A percentile compares a stretch with the other conserved stretches of the same genome.
Evolutionary conservation across 148 eudicot genomes (phyloP).

Genomic region (Agrostemma githago): DNA sequence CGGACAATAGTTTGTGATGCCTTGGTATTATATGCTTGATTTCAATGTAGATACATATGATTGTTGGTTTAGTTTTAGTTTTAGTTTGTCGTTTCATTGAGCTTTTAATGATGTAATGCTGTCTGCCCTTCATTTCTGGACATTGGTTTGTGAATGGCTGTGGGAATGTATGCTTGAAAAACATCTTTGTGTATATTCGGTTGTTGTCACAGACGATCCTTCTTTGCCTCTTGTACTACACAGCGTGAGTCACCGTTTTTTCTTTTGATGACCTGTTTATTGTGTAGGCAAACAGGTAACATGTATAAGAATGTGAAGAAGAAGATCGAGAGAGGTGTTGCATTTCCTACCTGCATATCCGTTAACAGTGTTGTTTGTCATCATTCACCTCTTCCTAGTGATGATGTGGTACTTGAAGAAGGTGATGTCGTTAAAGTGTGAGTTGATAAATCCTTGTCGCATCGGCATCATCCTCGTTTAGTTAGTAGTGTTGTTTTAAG

Average conservation of each 20-base stretch:
- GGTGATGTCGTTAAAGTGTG: conserved; percentile 85
- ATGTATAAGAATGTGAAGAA: conserved; percentile 83
- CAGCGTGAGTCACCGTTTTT: background rate
- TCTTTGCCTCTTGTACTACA: background rate
- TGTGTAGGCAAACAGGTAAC: conserved; percentile 58
- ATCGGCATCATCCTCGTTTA: background rate
- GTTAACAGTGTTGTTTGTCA: conserved; percentile 80
- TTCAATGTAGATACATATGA: background rate
- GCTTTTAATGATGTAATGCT: background rate
- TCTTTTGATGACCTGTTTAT: background rate
- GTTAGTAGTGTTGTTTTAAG: background rate
- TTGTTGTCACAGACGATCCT: background rate
- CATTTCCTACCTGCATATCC: conserved; percentile 88
- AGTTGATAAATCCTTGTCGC: conserved; percentile 19
- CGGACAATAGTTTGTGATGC: background rate
- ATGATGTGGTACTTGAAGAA: conserved; percentile 70
- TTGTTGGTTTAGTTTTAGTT: background rate
- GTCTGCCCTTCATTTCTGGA: background rate
- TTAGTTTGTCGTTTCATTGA: background rate
- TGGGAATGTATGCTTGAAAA: no score
- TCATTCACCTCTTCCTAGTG: conserved; percentile 79
- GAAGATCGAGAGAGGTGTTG: conserved; percentile 94
- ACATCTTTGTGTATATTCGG: background rate
- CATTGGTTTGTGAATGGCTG: background rate
- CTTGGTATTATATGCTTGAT: background rate